phyloP scores from a whole-genome alignment of 2,329 filamentous ascomycete species.

The Ustulina deusta region DNA sequence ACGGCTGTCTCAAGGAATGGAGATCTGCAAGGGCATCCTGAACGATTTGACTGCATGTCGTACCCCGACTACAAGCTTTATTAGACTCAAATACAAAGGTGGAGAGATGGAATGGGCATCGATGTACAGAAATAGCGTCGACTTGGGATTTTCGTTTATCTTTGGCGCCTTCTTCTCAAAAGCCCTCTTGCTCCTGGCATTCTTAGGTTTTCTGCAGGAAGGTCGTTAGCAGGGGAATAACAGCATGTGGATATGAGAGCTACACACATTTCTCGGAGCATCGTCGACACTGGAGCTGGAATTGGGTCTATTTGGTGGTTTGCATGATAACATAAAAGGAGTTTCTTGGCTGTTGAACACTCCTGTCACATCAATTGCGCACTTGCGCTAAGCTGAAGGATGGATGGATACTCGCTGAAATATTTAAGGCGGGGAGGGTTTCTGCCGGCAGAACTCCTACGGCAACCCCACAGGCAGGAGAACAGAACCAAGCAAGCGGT shows the following conservation, averaged over 20 bases:
- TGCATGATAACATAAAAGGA: background rate
- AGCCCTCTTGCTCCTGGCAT: slow-evolving; percentile 92
- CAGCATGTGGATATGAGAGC: background rate
- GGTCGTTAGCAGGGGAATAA: slow-evolving; percentile 29
- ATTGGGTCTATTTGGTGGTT: background rate
- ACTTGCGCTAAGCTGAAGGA: background rate
- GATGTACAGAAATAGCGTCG: slow-evolving; percentile 79
- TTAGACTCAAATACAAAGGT: slow-evolving; percentile 29
- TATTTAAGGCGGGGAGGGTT: slow-evolving; percentile 43
- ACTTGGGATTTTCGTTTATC: slow-evolving; percentile 88
- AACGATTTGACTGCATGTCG: slow-evolving; percentile 83
- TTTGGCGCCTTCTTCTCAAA: slow-evolving; percentile 95
- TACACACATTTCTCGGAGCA: slow-evolving; percentile 49
- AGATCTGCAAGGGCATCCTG: slow-evolving; percentile 89
- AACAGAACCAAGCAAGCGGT: slow-evolving; percentile 18
- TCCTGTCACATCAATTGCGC: slow-evolving; percentile 27
- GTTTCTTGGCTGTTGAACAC: background rate
- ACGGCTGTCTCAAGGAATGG: slow-evolving; percentile 82
- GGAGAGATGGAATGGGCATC: background rate
- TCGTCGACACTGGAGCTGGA: slow-evolving; percentile 18
- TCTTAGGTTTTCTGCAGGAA: slow-evolving; percentile 67
- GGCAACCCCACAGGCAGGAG: background rate
- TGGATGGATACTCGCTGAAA: slow-evolving; percentile 41
- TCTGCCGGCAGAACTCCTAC: slow-evolving; percentile 45
- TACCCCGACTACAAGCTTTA: slow-evolving; percentile 68